These are phyloP conservation scores for Magnaporthales sp. DNA, from an alignment of 2,329 filamentous ascomycete species.

Conservation along the genomic window DNA sequence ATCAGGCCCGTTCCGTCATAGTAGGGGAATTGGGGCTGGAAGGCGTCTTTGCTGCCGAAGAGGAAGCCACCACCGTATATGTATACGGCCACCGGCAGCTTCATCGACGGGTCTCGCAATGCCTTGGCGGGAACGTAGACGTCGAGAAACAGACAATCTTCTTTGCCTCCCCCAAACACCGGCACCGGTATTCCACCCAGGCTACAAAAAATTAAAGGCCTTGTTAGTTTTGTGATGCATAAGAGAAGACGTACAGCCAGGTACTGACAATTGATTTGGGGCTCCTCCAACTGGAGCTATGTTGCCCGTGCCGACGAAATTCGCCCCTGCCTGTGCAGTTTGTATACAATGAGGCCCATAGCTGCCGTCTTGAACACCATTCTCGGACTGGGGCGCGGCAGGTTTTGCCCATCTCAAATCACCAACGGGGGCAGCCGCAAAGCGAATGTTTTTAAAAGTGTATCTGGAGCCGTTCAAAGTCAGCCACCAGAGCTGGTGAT, in stretches of 20 bases:
- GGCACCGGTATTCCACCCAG: slow-evolving; percentile 23
- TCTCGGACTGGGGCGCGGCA: slow-evolving; percentile 10
- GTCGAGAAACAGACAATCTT: slow-evolving; percentile 42
- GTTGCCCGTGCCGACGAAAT: slow-evolving; percentile 23
- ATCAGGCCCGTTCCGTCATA: slow-evolving; percentile 29
- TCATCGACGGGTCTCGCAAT: slow-evolving; percentile 22
- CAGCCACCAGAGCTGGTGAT: background rate
- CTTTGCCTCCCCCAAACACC: slow-evolving; percentile 20
- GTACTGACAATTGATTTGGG: slow-evolving; percentile 23
- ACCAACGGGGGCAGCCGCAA: slow-evolving; percentile 31
- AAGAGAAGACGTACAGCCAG: background rate
- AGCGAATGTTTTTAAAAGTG: slow-evolving; percentile 33
- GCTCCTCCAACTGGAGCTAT: slow-evolving; percentile 21
- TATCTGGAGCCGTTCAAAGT: slow-evolving; percentile 16
- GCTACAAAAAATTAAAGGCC: slow-evolving; percentile 8
- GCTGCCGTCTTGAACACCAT: slow-evolving; percentile 17
- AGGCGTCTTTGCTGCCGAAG: slow-evolving; percentile 27
- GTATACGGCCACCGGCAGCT: slow-evolving; percentile 35
- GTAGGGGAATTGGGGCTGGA: slow-evolving; percentile 23
- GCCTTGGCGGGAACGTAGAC: slow-evolving; percentile 36
- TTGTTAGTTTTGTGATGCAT: background rate
- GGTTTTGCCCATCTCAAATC: slow-evolving; percentile 30
- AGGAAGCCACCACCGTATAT: slow-evolving; percentile 3
- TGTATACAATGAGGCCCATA: slow-evolving; percentile 18
- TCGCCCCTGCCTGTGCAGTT: slow-evolving; percentile 16